Base-by-base conservation (phyloP, 1,284 basidiomycete genomes). In the Sporisorium scitamineum region DNA sequence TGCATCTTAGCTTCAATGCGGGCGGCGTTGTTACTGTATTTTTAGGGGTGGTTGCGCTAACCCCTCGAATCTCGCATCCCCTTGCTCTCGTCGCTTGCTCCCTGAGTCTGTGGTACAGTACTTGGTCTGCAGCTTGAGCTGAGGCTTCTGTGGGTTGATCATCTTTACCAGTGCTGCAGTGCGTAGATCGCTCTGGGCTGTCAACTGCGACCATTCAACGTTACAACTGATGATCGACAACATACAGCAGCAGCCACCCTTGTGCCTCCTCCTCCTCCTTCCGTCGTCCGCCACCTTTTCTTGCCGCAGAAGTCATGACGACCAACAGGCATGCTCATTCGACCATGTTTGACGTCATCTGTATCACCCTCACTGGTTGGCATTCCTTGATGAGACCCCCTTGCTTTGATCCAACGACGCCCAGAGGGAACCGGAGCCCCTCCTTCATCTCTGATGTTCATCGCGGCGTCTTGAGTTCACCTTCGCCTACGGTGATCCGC, bases 31-130 rank as follows among this genome's bases (percentile, higher is more conserved):
- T 34, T 53, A 27, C 18, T 27, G 16, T 50, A 39, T 53, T 53
- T 53, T 53, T 53, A 53, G 51, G 51, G 51, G 51, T 53, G 14
- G 20, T 37, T 37, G 20, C 9, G 13, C 13, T 24, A n/a, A 26
- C 24, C 52, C 52, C 41, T 54, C 39, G 29, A 44, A 44, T 44
- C 26, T 27, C 39, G 22, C 16, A n/a, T 20, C n/a, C 8, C 39
- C n/a, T 42, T 42, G 39, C 39, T 42, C n/a, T 42, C n/a, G n/a
- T 8, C 18, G 27, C n/a, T 39, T 4, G 14, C 37, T 39, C 34
- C 34, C 14, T 7, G 34, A 14, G 8, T 34, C 10, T 34, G 34
- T n/a, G n/a, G n/a, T n/a, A n/a, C n/a, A n/a, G 34, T 6, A 34
- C 34, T 8, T 34, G 34, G 7, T 11, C 13, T 6, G 34, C 34